These are phyloP conservation scores for Haplosporangium sp. DNA, from an alignment of 371 early-diverging fungal species.

Conservation along the genomic window DNA sequence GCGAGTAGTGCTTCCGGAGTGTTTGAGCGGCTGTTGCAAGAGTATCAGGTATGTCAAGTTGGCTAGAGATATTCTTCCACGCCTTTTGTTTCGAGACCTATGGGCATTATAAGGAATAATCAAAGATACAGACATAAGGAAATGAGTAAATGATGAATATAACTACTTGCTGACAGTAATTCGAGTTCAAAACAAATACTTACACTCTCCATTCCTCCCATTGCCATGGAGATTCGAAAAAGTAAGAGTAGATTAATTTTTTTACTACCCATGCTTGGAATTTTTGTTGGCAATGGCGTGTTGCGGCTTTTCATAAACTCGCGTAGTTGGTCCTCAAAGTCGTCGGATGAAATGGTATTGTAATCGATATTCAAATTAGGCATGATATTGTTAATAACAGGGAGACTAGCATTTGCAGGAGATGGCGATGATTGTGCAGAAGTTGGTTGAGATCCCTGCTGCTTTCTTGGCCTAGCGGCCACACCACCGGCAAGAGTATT, in stretches of 20 bases:
- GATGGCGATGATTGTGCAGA: conserved; percentile 49
- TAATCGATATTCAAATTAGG: conserved; percentile 53
- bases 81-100: conserved; percentile 56
- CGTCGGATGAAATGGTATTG: conserved; percentile 40
- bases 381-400: conserved; percentile 34
- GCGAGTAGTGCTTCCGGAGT: conserved; percentile 45
- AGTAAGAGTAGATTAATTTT: conserved; percentile 48
- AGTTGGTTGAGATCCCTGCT: conserved; percentile 43
- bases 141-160: not conserved
- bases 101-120: not conserved
- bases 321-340: conserved; percentile 50
- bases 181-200: conserved; percentile 3
- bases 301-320: conserved; percentile 50
- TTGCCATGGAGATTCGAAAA: conserved; percentile 49
- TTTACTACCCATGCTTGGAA: conserved; percentile 56
- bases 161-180: too few relatives aligned
- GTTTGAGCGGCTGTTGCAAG: conserved; percentile 52
- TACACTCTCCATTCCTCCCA: conserved; percentile 56
- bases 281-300: conserved; percentile 47
- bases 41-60: conserved; percentile 50
- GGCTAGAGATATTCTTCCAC: conserved; percentile 52
- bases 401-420: conserved; percentile 40
- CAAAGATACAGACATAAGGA: not conserved
- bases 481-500: conserved; percentile 26
- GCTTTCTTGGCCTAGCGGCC: conserved; percentile 29